Percentiles rank a stretch among this genome's conserved stretches.
Conservation (phyloP, 805 yeast species). For the Candida morakotiae region DNA sequence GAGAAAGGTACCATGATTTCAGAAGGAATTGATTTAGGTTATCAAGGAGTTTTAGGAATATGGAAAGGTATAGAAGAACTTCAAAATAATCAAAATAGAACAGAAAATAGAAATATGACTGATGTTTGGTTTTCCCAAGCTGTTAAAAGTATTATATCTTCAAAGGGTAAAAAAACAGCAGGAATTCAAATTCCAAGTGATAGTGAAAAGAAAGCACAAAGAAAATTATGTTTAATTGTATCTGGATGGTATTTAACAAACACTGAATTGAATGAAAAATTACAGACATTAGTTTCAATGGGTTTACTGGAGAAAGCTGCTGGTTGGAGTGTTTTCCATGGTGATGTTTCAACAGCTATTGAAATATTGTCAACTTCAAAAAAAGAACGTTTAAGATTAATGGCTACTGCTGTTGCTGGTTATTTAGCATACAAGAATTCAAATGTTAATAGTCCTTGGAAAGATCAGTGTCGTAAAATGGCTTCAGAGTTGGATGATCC, state of each 20-base stretch:
- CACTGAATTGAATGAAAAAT: conserved; percentile 68
- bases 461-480: conserved; percentile 84
- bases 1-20: conserved; percentile 64
- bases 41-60: conserved; percentile 82
- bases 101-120: conserved; percentile 16
- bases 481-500: conserved; percentile 89
- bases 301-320: conserved; percentile 87
- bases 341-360: conserved; percentile 78
- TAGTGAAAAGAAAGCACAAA: conserved; percentile 54
- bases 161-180: conserved; percentile 46
- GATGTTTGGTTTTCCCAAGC: conserved; percentile 46
- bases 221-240: conserved; percentile 75
- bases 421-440: conserved; percentile 64
- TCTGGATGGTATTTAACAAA: conserved; percentile 88
- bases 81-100: conserved; percentile 40
- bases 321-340: conserved; percentile 96
- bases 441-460: conserved; percentile 74
- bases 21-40: conserved; percentile 74
- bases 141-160: conserved; percentile 47
- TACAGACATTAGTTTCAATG: conserved; percentile 48
- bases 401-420: conserved; percentile 94
- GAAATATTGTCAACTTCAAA: conserved; percentile 72
- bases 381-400: conserved; percentile 64
- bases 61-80: conserved; percentile 72
- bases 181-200: conserved; percentile 41